Evolutionary conservation across 768 basidiomycete genomes (phyloP).

Genomic region (Exsudoporus frostii): DNA sequence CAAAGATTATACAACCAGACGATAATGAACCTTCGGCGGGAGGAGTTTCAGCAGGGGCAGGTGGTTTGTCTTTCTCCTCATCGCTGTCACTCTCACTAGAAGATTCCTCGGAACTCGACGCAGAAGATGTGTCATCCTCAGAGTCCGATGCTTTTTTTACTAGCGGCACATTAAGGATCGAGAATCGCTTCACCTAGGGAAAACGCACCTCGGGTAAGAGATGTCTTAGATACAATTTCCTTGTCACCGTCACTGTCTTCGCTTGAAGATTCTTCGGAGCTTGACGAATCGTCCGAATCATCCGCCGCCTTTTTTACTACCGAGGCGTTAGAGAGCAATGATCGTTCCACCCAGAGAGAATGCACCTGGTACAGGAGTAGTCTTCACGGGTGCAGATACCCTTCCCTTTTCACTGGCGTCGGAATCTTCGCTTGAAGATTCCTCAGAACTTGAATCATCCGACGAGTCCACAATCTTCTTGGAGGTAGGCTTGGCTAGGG

Average conservation of each 20-base stretch:
- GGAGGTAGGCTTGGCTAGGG: conserved; percentile 17
- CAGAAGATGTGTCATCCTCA: conserved; percentile 1
- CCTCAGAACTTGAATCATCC: conserved; percentile 8
- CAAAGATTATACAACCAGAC: background rate
- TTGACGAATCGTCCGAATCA: background rate
- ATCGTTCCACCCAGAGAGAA: background rate
- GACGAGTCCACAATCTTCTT: background rate
- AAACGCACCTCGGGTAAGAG: conserved; percentile 32
- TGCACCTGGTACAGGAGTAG: conserved; percentile 34
- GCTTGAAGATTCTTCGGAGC: conserved; percentile 1
- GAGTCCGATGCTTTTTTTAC: background rate
- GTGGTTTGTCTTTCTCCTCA: conserved; percentile 1
- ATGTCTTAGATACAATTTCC: conserved; percentile 31
- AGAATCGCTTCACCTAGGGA: background rate
- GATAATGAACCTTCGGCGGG: conserved; percentile 38
- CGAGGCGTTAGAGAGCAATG: background rate
- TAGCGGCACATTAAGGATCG: background rate
- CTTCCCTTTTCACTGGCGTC: background rate
- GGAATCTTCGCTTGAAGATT: conserved; percentile 10
- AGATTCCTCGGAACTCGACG: conserved; percentile 10
- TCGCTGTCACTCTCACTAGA: conserved; percentile 10
- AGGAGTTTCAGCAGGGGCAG: conserved; percentile 43
- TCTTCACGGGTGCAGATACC: conserved; percentile 40
- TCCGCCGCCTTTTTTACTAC: background rate
- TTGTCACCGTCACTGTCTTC: background rate